Evolutionary conservation across 495 filamentous ascomycete genomes (phyloP), one percentile per base, ranked within the genome.

Genomic region (Chlorociboria aeruginascens): DNA sequence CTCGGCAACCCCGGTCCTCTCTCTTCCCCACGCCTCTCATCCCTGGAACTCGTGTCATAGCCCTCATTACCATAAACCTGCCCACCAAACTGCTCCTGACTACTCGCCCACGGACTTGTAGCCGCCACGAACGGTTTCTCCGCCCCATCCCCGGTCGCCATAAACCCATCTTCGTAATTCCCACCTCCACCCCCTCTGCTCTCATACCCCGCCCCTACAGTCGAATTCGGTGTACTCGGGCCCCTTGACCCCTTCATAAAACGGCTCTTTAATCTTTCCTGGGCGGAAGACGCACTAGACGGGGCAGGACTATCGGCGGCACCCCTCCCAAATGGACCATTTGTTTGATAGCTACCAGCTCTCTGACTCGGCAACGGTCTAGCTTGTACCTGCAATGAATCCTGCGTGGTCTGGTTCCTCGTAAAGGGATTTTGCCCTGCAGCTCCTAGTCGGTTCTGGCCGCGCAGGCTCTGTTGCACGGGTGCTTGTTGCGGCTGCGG

Each of bases 301-400:
- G 20, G 20, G 2, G 20, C 20, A 25, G 20, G 20, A 25, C 20
- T 25, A 25, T 25, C 20, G 20, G 2, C 4, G 4, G 2, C 20
- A 2, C 20, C 20, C 20, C 20, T 25, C 20, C 2, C 4, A 25
- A 25, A 25, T 4, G 20, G 20, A 25, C 20, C 20, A 25, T 25
- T 53, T 55, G 48, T 66, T 66, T 90, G 84, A 58, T 85, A 83
- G 49, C 84, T 87, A 6, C 82, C 83, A 3, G 72, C 73, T 13
- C 81, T 65, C 63, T 89, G 85, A 50, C 80, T 85, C 7, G 79
- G 82, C 50, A 85, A 56, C 10, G 80, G 82, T 20, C 83, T 62
- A n/a, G 69, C 58, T 31, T 71, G 63, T 6, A 69, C 61, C 12
- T 69, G 60, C 0, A 12, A 6, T 1, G 38, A 20, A 6, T 38